Evolutionary conservation across 768 basidiomycete species (phyloP), one percentile per base, ranked within the genome.

Genomic region (Rossbeevera mucosa): DNA sequence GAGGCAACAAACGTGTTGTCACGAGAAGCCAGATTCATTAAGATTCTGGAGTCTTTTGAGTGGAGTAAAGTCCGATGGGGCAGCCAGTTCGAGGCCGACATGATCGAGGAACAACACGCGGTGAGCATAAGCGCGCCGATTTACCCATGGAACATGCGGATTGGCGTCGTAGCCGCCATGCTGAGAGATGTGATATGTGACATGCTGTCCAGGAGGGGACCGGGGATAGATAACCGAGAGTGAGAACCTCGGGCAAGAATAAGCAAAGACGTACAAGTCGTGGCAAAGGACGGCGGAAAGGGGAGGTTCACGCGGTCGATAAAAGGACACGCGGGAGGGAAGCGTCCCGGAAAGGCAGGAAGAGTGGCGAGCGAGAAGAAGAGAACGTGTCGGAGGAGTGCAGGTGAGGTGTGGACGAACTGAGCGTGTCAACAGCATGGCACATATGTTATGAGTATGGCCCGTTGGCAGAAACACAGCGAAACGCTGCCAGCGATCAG

Each of bases 91-190:
- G 73, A 75, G 78, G 75, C 75, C 74, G 75, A 72, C 68, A 65
- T 78, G 84, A 87, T 88, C 84, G 81, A 78, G 73, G 71, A 70
- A 73, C 75, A 72, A 78, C 85, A 85, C 78, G 82, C 79, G 83
- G 77, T 70, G 58, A 62, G 63, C 64, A 72, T 74, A 76, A 78
- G 76, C 74, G 76, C 74, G 74, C 74, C 72, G 72, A 72, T 72
- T 75, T 70, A 72, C 68, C 72, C 66, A 59, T 67, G 59, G 47
- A 65, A 68, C 65, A 60, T 60, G 69, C 62, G 64, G 65, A 63
- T 69, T 62, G 62, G 58, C 67, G 59, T 70, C 53, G 63, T 51
- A 54, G 50, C 38, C 36, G 56, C 49, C 66, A 67, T 51, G 66
- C 53, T 57, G 56, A 18, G 36, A 38, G 48, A 57, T 56, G 44